Evolutionary conservation across 805 yeast species (phyloP).

Genomic region (Candida corydali): DNA sequence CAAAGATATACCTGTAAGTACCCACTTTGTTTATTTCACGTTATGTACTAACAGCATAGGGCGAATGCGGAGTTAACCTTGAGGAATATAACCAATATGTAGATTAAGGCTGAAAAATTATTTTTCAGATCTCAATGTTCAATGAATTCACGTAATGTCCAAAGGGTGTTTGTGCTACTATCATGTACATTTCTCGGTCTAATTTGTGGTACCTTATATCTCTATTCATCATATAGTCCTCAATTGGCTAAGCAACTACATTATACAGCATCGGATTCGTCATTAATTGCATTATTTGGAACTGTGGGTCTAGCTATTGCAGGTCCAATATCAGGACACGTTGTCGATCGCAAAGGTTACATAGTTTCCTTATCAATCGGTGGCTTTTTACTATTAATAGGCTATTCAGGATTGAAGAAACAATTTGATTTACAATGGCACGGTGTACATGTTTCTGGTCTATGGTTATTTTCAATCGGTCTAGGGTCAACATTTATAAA

Average conservation of each 20-base stretch:
- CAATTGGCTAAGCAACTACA: slow-evolving; percentile 58
- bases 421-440: slow-evolving; percentile 44
- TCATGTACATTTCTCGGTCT: slow-evolving; percentile 43
- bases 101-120: not conserved
- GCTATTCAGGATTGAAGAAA: slow-evolving; percentile 52
- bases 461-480: slow-evolving; percentile 55
- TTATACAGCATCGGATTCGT: slow-evolving; percentile 59
- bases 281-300: slow-evolving; percentile 64
- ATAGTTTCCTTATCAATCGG: slow-evolving; percentile 50
- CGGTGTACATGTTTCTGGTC: slow-evolving; percentile 38
- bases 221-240: slow-evolving; percentile 75
- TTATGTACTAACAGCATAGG: slow-evolving; percentile 4
- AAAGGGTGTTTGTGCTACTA: slow-evolving; percentile 21
- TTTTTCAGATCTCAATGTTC: slow-evolving; percentile 1
- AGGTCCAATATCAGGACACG: slow-evolving; percentile 65
- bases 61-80: slow-evolving; percentile 8
- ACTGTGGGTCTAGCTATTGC: slow-evolving; percentile 58
- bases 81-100: slow-evolving; percentile 1
- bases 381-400: slow-evolving; percentile 43
- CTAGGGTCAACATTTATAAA: slow-evolving; percentile 64
- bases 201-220: slow-evolving; percentile 69
- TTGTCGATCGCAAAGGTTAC: slow-evolving; percentile 64
- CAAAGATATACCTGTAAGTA: slow-evolving; percentile 8
- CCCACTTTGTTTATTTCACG: not conserved
- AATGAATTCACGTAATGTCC: slow-evolving; percentile 13